Evolutionary conservation across 495 filamentous ascomycete genomes (phyloP).

Genomic region (Penicillium goetzii): DNA sequence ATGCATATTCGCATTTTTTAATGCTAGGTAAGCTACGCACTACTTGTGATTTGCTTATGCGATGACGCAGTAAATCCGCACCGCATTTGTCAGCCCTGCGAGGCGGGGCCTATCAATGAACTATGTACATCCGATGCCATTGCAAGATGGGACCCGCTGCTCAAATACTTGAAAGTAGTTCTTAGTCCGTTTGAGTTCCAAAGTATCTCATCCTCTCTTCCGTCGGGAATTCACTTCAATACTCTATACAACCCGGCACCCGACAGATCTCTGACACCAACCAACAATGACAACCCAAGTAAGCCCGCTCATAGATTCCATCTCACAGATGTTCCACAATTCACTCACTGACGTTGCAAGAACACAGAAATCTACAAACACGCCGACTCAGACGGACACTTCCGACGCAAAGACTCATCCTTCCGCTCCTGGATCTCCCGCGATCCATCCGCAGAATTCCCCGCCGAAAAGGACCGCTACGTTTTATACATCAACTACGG

Average conservation of each 20-base stretch:
- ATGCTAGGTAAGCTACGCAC: not conserved
- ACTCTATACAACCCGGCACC: not conserved
- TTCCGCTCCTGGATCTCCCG: constrained; percentile 56
- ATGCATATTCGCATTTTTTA: not conserved
- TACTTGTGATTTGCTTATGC: constrained; percentile 8
- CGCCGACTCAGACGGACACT: constrained; percentile 54
- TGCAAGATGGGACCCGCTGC: not conserved
- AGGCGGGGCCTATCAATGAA: not conserved
- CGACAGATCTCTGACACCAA: not conserved
- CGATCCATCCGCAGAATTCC: constrained; percentile 62
- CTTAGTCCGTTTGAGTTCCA: too few species aligned
- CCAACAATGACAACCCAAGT: constrained; percentile 17
- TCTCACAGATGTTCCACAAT: not conserved
- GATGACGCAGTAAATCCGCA: constrained; percentile 12
- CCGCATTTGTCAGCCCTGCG: constrained; percentile 19
- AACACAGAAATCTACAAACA: constrained; percentile 36
- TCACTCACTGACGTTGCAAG: constrained; percentile 8
- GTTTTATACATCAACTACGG: constrained; percentile 76
- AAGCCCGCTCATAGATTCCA: not conserved
- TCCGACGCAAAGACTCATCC: constrained; percentile 51
- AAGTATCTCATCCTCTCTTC: not conserved
- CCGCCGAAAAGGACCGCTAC: constrained; percentile 75
- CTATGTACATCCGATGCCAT: too few species aligned
- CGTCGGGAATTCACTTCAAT: not conserved
- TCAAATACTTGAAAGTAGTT: too few species aligned